A percentile compares a stretch with the other conserved stretches of the same genome.
Evolutionary conservation across 192 early-diverging fungal genomes (phyloP).

Genomic region (Mortierella hygrophila): DNA sequence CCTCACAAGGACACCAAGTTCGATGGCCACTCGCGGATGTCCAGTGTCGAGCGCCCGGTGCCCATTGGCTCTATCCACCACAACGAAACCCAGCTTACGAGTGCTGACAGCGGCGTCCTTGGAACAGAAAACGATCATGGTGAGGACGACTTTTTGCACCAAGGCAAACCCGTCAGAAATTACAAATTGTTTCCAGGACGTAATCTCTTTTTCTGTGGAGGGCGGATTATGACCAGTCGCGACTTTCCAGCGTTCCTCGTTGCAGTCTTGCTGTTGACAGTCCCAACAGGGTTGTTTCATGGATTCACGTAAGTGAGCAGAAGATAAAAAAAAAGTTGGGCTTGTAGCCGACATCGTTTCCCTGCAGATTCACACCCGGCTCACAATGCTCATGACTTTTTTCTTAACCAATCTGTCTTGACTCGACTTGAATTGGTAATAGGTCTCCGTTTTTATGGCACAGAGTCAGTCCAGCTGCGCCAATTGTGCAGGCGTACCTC

Average conservation of each 20-base stretch:
- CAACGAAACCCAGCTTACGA: constrained; percentile 7
- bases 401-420: neutral
- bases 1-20: constrained; percentile 6
- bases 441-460: constrained; percentile 78
- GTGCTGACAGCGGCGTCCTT: constrained; percentile 13
- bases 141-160: constrained; percentile 35
- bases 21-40: constrained; percentile 18
- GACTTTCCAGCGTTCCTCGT: constrained; percentile 72
- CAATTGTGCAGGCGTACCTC: constrained; percentile 78
- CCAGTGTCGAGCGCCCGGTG: neutral
- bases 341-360: neutral
- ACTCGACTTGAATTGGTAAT: constrained; percentile 4
- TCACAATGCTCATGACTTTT: neutral
- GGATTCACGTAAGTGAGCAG: constrained; percentile 63
- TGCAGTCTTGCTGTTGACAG: constrained; percentile 67
- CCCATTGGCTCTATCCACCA: neutral
- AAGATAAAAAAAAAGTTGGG: neutral
- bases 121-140: constrained; percentile 18
- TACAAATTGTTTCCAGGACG: constrained; percentile 66
- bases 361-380: neutral
- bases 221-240: constrained; percentile 76
- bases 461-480: constrained; percentile 68
- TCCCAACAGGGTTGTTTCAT: constrained; percentile 72
- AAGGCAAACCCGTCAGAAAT: constrained; percentile 40
- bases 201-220: constrained; percentile 73